Conservation (phyloP, 331 rosid species). For the Quercus tomentella region DNA sequence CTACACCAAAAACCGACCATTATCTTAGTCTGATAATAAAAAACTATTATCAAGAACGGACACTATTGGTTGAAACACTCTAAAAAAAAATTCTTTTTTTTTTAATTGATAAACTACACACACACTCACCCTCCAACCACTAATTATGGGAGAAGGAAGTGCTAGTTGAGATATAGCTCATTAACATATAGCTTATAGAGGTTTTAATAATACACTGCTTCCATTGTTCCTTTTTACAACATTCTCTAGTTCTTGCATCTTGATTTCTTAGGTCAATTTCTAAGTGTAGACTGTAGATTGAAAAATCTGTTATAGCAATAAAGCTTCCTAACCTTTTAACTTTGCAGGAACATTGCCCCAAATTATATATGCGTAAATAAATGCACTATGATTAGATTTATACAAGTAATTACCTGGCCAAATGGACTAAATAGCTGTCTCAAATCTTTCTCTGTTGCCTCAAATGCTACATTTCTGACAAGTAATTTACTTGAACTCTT, state of each 20-base stretch:
- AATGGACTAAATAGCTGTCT: constrained; percentile 83
- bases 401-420: constrained; percentile 73
- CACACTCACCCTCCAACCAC: no score
- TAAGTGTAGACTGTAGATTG: neutral
- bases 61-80: no score
- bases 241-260: neutral
- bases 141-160: no score
- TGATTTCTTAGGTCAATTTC: neutral
- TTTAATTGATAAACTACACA: no score
- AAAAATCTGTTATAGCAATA: neutral
- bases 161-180: no score
- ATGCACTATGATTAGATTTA: neutral
- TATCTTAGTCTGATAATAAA: no score
- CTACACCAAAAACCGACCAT: no score
- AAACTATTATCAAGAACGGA: accelerated
- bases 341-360: neutral
- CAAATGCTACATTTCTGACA: constrained; percentile 81
- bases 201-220: neutral
- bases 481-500: constrained; percentile 83
- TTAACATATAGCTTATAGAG: neutral
- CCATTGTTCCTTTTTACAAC: neutral
- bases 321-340: neutral
- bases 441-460: constrained; percentile 85
- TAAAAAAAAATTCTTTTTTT: no score
- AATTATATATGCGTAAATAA: neutral